Evolutionary conservation across 2,329 filamentous ascomycete genomes (phyloP), one percentile per base, ranked within the genome.

Genomic region (Pseudogymnoascus sp.): DNA sequence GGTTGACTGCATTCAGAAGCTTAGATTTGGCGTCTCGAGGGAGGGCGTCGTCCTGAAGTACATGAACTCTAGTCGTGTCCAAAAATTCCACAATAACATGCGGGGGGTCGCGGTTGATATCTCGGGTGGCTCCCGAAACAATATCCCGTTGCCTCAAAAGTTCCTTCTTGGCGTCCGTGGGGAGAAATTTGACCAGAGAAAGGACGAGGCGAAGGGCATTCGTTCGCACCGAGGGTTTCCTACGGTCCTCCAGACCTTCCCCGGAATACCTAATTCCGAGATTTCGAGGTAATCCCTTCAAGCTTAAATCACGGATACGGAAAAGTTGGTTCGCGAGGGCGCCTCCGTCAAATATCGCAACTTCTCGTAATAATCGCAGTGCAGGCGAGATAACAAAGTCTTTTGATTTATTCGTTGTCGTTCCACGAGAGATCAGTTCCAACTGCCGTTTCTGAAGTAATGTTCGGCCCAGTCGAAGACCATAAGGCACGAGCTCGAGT

Each of bases 331-430:
- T 87, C 29, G 92, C 91, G 62, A 92, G 81, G 43, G 85, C 83
- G 12, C 94, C 95, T 14, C 92, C 92, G 74, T 97, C 92, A 66
- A 96, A 89, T 62, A 81, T 86, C 14, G 91, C 84, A n/a, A 92
- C 82, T 75, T 99, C 93, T 60, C 88, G 90, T 64, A 99, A 81
- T 60, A 99, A 78, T 63, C 93, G 86, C 63, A 99, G 77, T 23
- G 90, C 92, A 0, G 94, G 93, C 2, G 91, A 94, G 65, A 97
- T 92, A 63, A 97, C 79, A 74, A 90, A 91, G 39, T 92, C 91
- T 71, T 95, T 96, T 58, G 85, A 82, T 74, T 91, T 92, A 23
- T 90, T 87, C 0, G 90, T 85, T 3, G 90, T 88, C 16, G 97
- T 77, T 64, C 91, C 91, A 64, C 87, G 86, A 33, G 90, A 86